Evolutionary conservation across 495 filamentous ascomycete genomes (phyloP).

Genomic region (Bryoglossum gracile): DNA sequence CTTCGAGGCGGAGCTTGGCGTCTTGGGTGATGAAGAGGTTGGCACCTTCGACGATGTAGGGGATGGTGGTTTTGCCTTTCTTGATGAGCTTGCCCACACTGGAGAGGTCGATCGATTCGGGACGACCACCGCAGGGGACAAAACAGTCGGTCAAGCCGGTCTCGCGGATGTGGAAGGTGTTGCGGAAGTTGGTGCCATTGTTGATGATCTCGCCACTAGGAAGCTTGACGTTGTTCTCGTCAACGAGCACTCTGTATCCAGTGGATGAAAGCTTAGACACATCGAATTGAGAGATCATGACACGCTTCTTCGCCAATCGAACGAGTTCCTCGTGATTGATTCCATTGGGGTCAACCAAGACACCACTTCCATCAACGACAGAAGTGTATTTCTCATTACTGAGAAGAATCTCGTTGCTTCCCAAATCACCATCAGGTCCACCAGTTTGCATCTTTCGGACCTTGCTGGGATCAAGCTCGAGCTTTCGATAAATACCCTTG

Average conservation of each 20-base stretch:
- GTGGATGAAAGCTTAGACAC: slow-evolving; percentile 73
- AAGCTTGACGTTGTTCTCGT: slow-evolving; percentile 78
- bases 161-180: slow-evolving; percentile 86
- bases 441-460: slow-evolving; percentile 95
- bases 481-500: slow-evolving; percentile 92
- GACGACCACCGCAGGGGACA: slow-evolving; percentile 93
- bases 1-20: slow-evolving; percentile 88
- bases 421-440: slow-evolving; percentile 92
- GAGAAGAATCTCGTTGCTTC: slow-evolving; percentile 94
- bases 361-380: slow-evolving; percentile 92
- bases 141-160: slow-evolving; percentile 74
- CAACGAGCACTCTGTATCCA: slow-evolving; percentile 88
- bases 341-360: slow-evolving; percentile 87
- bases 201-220: slow-evolving; percentile 78
- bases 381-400: slow-evolving; percentile 90
- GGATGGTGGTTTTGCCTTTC: slow-evolving; percentile 74
- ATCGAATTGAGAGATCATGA: slow-evolving; percentile 88
- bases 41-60: slow-evolving; percentile 95
- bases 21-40: slow-evolving; percentile 99
- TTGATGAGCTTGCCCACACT: slow-evolving; percentile 78
- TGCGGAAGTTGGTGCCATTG: slow-evolving; percentile 94
- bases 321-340: slow-evolving; percentile 76
- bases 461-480: slow-evolving; percentile 73
- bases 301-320: slow-evolving; percentile 76
- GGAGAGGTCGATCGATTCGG: slow-evolving; percentile 91